Base-by-base conservation (phyloP, 1,139 yeast genomes). In the Meyerozyma elateridarum region DNA sequence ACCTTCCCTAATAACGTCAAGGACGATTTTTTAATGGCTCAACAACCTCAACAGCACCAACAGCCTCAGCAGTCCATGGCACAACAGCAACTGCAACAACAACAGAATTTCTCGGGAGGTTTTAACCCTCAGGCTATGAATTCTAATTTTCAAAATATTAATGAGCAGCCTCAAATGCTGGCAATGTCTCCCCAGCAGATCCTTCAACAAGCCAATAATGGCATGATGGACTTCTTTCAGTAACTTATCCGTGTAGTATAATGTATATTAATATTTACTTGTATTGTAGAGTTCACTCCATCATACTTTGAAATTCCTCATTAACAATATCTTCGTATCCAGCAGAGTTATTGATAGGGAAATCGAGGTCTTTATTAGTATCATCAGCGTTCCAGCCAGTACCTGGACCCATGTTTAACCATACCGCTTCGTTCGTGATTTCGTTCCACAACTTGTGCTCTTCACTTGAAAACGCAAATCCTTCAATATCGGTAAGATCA, bases 391-490 rank as follows among this genome's bases (percentile, higher is more conserved):
- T 8, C 16, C 21, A 12, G 18, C 15, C 6, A 14, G 18, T n/a
- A 16, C 9, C 15, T 22, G 22, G 17, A 14, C 24, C 29, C 9
- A 51, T 51, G 37, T 52, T 56, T 32, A 81, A 54, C 91, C 91
- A 82, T 50, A 70, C 82, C 9, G 93, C 87, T 50, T 76, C 87
- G 50, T 71, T 71, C 2, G 85, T 76, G 40, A 83, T 76, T 46
- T 81, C 85, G 51, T 76, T 76, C 89, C 93, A 79, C 33, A 85
- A 54, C 45, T 81, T 72, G 44, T 75, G 72, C 46, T 82, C 87
- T 33, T 67, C 73, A 30, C 62, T 67, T 20, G 64, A 46, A 36
- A 62, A 63, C 0, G 71, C 60, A 25, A 65, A 52, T 4, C 73
- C 73, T 45, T 67, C 74, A 24, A 68, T 65, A 4, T 71, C 73